Percentiles rank a stretch among this genome's conserved stretches.
phyloP scores from a whole-genome alignment of 2,329 filamentous ascomycete species.

The Emergomyces pasteurianus region DNA sequence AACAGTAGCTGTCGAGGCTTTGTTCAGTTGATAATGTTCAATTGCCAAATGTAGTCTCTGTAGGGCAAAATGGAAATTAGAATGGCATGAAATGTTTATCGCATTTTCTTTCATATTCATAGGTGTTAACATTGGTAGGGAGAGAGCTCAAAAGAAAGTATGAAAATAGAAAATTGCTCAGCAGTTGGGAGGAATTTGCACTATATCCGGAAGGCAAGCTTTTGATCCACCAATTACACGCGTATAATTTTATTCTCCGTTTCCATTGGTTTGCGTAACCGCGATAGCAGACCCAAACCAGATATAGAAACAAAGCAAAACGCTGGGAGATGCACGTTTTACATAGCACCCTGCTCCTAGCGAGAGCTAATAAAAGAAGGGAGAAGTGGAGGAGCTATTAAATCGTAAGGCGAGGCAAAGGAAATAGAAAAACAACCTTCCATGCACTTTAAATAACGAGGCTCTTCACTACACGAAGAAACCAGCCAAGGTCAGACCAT shows the following conservation, averaged over 20 bases:
- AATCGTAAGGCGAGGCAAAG: neutral
- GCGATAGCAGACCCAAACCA: neutral
- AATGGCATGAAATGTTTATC: neutral
- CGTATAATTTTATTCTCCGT: neutral
- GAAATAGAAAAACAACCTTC: neutral
- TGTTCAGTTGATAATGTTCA: neutral
- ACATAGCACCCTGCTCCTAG: neutral
- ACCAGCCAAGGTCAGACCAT: constrained; percentile 49
- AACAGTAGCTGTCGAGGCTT: neutral
- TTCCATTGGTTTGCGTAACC: neutral
- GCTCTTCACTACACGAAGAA: constrained; percentile 40
- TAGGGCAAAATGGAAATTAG: neutral
- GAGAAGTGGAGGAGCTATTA: neutral
- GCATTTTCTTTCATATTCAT: neutral
- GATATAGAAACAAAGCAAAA: neutral
- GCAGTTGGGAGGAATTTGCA: neutral
- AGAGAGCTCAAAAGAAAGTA: neutral
- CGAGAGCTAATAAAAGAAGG: neutral
- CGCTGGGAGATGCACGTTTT: too few relatives aligned
- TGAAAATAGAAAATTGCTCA: neutral
- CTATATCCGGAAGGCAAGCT: neutral
- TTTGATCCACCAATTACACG: neutral
- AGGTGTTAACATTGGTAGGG: neutral
- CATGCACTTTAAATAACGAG: constrained; percentile 12
- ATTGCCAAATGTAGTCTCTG: neutral